Base-by-base conservation (phyloP, 495 filamentous ascomycete genomes). In the Choiromyces venosus region DNA sequence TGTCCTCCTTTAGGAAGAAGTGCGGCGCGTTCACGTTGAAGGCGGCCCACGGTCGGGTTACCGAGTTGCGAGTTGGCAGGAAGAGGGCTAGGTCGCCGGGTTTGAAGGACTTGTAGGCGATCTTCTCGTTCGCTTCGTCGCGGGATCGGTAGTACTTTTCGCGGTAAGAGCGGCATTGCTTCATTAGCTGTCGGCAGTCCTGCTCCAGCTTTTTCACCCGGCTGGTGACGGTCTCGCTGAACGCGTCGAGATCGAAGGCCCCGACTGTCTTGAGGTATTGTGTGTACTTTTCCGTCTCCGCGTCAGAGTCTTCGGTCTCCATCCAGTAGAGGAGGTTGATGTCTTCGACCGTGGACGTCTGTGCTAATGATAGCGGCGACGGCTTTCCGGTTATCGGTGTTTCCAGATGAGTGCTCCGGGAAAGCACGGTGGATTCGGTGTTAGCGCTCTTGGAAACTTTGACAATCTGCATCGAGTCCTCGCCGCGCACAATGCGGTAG, bases 1-100 rank as follows among this genome's bases (percentile, higher is more conserved):
- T 93, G 82, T 96, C 92, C 82, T 99, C 95, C 39, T 93, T 91
- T 0, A 99, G 85, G 84, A 99, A 99, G 83, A 93, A 97, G 82
- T 99, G 95, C 19, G 95, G 95, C 68, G 93, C 94, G 0, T 93
- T 93, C 66, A 98, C 90, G 80, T 99, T 99, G 85, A 99, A 99
- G 4, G 96, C 95, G 6, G 95, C 95, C 95, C 95, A 99, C 4
- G 95, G 93, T 14, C 95, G 90, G 7, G 93, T 95, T 36, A 90
- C 91, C 81, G 97, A 93, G 76, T 98, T 97, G 35, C 93, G 86
- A 0, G 95, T 99, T 0, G 95, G 95, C 18, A 98, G 86, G 85
- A 99, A 99, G 14, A 99, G 86, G 35, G 94, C 96, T 21, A 99
- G 87, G 79, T 99, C 95, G 19, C 94, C 94, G 82, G 96, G 92